phyloP scores from a whole-genome alignment of 1,139 yeast genomes.

The Debaryomycetaceae sp. region DNA sequence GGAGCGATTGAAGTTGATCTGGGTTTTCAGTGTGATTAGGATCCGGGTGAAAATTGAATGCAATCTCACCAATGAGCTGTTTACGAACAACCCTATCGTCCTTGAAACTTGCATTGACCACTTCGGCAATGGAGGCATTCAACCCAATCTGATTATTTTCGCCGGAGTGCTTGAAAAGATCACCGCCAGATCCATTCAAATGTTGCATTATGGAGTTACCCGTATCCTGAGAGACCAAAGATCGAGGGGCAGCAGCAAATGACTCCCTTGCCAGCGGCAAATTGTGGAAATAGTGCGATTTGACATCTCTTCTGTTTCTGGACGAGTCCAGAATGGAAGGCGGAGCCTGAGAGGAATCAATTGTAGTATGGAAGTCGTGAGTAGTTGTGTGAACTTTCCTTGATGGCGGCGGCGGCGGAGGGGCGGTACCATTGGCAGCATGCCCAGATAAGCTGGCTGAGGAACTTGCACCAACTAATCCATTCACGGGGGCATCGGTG shows the following conservation, averaged over 20 bases:
- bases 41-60: slow-evolving; percentile 55
- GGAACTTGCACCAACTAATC: slow-evolving; percentile 8
- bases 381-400: slow-evolving; percentile 48
- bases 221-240: slow-evolving; percentile 27
- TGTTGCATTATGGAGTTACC: slow-evolving; percentile 29
- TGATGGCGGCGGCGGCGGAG: slow-evolving; percentile 73
- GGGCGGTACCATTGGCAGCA: slow-evolving; percentile 9
- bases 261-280: slow-evolving; percentile 42
- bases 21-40: slow-evolving; percentile 11
- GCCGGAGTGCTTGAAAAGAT: slow-evolving; percentile 44
- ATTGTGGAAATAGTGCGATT: slow-evolving; percentile 52
- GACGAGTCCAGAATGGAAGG: slow-evolving; percentile 9
- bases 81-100: slow-evolving; percentile 59
- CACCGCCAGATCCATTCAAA: slow-evolving; percentile 12
- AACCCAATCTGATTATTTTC: slow-evolving; percentile 58
- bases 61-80: slow-evolving; percentile 74
- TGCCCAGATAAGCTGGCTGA: slow-evolving; percentile 9
- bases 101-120: slow-evolving; percentile 67
- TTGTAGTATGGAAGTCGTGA: slow-evolving; percentile 7
- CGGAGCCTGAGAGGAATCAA: slow-evolving; percentile 2
- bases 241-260: slow-evolving; percentile 16
- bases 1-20: too few relatives aligned
- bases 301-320: slow-evolving; percentile 40
- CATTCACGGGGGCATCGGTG: slow-evolving; percentile 7
- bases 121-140: slow-evolving; percentile 76